Evolutionary conservation across 768 basidiomycete species (phyloP).

Genomic region (Rhodotorula babjevae): DNA sequence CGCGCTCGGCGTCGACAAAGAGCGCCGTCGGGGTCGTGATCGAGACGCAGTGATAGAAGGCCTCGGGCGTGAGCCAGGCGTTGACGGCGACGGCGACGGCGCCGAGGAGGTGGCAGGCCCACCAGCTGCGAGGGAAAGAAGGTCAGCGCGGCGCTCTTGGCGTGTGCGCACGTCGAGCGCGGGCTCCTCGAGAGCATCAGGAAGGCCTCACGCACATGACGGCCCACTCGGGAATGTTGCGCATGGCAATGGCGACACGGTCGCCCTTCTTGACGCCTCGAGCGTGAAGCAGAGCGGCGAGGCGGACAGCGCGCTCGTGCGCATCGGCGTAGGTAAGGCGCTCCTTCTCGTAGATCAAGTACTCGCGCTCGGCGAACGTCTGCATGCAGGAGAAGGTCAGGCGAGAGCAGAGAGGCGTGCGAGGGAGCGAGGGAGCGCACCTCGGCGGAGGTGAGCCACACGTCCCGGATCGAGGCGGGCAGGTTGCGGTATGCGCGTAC

Average conservation of each 20-base stretch:
- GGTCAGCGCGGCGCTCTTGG: not conserved
- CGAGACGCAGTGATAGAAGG: conserved; percentile 56
- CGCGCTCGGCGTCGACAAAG: conserved; percentile 59
- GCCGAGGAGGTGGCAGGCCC: conserved; percentile 63
- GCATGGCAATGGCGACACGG: conserved; percentile 59
- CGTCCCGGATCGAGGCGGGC: conserved; percentile 54
- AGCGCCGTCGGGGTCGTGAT: conserved; percentile 58
- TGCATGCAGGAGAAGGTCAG: conserved; percentile 41
- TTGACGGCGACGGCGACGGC: conserved; percentile 59
- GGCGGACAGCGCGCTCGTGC: conserved; percentile 42
- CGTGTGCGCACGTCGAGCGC: no score
- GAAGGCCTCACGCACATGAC: not conserved
- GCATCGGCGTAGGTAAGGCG: conserved; percentile 55
- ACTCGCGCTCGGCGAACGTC: conserved; percentile 52
- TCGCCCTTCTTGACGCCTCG: conserved; percentile 56
- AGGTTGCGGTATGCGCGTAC: conserved; percentile 60
- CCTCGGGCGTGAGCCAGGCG: conserved; percentile 47
- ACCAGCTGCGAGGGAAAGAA: conserved; percentile 49
- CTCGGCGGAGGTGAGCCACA: conserved; percentile 51
- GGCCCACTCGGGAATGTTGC: conserved; percentile 57
- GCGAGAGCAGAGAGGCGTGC: no score
- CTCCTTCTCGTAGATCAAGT: conserved; percentile 58
- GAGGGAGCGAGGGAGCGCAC: not conserved
- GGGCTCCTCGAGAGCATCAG: no score
- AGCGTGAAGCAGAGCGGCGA: conserved; percentile 49